Conservation (phyloP, 106 monocot species). For the Dendrobium chrysotoxum region DNA sequence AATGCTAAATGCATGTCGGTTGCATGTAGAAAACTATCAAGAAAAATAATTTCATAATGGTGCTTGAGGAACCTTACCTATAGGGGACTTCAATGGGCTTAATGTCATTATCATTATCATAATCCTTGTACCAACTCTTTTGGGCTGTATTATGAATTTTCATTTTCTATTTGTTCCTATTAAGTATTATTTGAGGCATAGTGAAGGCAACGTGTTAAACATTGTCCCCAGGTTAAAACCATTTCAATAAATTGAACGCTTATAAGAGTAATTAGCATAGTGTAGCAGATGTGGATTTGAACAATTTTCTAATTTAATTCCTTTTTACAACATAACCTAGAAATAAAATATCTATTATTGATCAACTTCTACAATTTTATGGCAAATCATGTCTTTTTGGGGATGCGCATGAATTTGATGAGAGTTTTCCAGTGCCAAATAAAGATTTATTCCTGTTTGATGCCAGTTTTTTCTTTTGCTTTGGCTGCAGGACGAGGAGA, state of each 20-base stretch:
- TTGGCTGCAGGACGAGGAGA: slow-evolving; percentile 31
- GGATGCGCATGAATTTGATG: not conserved
- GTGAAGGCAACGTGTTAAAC: not conserved
- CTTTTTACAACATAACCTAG: not conserved
- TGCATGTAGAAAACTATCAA: no score
- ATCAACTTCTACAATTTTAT: not conserved
- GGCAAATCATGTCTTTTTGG: not conserved
- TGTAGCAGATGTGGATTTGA: not conserved
- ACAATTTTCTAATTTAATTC: not conserved
- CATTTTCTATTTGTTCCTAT: no score
- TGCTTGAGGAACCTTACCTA: no score
- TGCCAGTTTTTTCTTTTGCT: not conserved
- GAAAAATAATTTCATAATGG: no score
- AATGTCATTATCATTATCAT: no score
- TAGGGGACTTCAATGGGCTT: no score
- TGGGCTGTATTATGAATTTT: no score
- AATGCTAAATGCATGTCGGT: no score
- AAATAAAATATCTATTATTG: not conserved
- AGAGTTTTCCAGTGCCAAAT: not conserved
- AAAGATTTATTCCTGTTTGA: not conserved
- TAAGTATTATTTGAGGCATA: not conserved
- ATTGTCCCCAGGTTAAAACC: not conserved
- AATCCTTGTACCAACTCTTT: no score
- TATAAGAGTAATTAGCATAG: not conserved
- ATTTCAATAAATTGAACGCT: not conserved